phyloP scores from a whole-genome alignment of 768 basidiomycete species.

The Lyophyllum shimeji region DNA sequence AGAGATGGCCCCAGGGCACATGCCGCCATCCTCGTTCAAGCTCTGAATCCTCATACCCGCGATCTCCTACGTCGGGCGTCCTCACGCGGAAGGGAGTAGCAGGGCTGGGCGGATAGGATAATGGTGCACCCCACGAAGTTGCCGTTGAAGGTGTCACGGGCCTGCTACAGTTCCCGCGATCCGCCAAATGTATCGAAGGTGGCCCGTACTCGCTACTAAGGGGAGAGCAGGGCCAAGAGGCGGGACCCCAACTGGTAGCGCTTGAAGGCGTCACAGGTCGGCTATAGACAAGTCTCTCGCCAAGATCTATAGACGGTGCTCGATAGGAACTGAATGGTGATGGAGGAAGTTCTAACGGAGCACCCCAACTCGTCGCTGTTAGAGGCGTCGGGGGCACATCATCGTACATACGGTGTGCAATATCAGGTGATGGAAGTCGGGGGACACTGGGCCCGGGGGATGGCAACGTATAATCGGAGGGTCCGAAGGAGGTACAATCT shows the following conservation, averaged over 20 bases:
- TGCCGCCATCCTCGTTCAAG: constrained; percentile 1
- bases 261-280: constrained; percentile 43
- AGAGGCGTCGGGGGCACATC: constrained; percentile 51
- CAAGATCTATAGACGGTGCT: constrained; percentile 48
- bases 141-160: constrained; percentile 44
- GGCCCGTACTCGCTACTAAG: constrained; percentile 14
- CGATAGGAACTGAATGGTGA: constrained; percentile 27
- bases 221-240: constrained; percentile 27
- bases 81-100: constrained; percentile 31
- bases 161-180: constrained; percentile 32
- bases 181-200: constrained; percentile 40
- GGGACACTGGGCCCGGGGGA: constrained; percentile 33
- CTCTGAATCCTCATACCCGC: constrained; percentile 26
- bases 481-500: constrained; percentile 56
- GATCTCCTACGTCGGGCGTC: constrained; percentile 42
- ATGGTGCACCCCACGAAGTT: constrained; percentile 51
- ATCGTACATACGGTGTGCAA: constrained; percentile 55
- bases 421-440: constrained; percentile 55
- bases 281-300: constrained; percentile 40
- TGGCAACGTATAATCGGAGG: constrained; percentile 45
- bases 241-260: constrained; percentile 36
- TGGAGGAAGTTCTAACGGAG: constrained; percentile 33
- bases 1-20: constrained; percentile 29
- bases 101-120: constrained; percentile 41
- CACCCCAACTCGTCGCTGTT: constrained; percentile 49